A percentile compares a stretch with the other conserved stretches of the same genome.
Conservation (phyloP, 768 basidiomycete species). For the Amanita rimosa region DNA sequence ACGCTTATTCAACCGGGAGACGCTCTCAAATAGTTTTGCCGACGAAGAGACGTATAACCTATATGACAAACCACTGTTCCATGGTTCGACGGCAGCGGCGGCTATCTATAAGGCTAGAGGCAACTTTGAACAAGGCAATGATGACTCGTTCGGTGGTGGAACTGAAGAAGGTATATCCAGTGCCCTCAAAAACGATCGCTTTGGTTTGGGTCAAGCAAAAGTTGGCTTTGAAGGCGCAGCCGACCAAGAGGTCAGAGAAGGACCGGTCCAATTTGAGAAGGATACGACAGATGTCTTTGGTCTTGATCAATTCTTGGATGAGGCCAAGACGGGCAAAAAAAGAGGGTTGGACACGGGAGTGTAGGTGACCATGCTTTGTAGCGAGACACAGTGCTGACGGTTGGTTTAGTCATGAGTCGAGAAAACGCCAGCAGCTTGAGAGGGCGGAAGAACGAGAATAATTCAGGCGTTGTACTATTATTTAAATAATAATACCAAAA, state of each 20-base stretch:
- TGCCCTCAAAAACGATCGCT: constrained; percentile 89
- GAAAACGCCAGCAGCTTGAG: constrained; percentile 63
- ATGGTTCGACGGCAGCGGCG: constrained; percentile 92
- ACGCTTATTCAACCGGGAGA: constrained; percentile 94
- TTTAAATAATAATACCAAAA: background rate
- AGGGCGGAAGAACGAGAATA: constrained; percentile 36
- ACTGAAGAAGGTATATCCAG: constrained; percentile 91
- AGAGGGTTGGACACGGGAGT: constrained; percentile 70
- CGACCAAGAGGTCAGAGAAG: constrained; percentile 77
- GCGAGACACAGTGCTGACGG: background rate
- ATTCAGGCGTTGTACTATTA: background rate
- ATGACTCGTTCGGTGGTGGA: constrained; percentile 89
- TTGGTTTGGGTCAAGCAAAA: constrained; percentile 73
- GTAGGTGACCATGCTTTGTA: constrained; percentile 25
- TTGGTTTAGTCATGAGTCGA: constrained; percentile 36
- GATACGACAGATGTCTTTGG: constrained; percentile 96
- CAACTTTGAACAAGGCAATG: constrained; percentile 73
- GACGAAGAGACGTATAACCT: constrained; percentile 91
- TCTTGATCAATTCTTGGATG: constrained; percentile 92
- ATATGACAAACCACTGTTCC: constrained; percentile 93
- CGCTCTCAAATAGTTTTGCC: constrained; percentile 68
- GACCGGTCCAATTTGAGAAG: constrained; percentile 98
- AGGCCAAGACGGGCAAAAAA: constrained; percentile 93
- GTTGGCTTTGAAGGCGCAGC: constrained; percentile 88
- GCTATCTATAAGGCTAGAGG: constrained; percentile 98